These are phyloP conservation scores for Madurella fahalii DNA, from an alignment of 2,329 filamentous ascomycete species.

Conservation along the genomic window DNA sequence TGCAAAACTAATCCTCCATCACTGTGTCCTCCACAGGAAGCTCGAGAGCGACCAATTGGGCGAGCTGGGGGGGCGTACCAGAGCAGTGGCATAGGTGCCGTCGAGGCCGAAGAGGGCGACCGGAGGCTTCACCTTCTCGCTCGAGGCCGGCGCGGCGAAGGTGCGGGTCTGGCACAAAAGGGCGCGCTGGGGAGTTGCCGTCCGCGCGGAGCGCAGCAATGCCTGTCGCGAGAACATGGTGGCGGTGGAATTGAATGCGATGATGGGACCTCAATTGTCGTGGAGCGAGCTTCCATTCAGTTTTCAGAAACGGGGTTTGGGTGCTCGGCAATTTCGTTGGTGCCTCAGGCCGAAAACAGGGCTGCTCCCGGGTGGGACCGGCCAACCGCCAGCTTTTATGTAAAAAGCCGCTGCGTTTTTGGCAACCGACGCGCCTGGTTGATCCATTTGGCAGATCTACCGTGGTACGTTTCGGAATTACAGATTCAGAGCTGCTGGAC, in stretches of 20 bases:
- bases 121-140: constrained; percentile 73
- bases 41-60: constrained; percentile 19
- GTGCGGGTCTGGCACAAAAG: constrained; percentile 65
- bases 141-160: constrained; percentile 65
- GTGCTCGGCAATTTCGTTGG: constrained; percentile 24
- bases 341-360: constrained; percentile 25
- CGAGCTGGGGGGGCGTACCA: constrained; percentile 61
- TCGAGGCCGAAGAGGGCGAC: constrained; percentile 92
- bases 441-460: not conserved
- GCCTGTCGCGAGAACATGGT: constrained; percentile 59
- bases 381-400: not conserved
- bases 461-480: not conserved
- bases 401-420: too few relatives aligned
- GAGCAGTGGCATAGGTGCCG: constrained; percentile 95
- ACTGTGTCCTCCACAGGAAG: not conserved
- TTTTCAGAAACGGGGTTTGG: constrained; percentile 27
- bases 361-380: constrained; percentile 17
- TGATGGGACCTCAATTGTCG: constrained; percentile 28
- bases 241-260: constrained; percentile 27
- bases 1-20: constrained; percentile 3
- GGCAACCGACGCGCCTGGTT: too few relatives aligned
- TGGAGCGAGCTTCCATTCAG: constrained; percentile 24
- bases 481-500: not conserved
- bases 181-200: constrained; percentile 55
- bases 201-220: constrained; percentile 51